Base-by-base conservation (phyloP, 768 basidiomycete species). In the Boletus edulis region DNA sequence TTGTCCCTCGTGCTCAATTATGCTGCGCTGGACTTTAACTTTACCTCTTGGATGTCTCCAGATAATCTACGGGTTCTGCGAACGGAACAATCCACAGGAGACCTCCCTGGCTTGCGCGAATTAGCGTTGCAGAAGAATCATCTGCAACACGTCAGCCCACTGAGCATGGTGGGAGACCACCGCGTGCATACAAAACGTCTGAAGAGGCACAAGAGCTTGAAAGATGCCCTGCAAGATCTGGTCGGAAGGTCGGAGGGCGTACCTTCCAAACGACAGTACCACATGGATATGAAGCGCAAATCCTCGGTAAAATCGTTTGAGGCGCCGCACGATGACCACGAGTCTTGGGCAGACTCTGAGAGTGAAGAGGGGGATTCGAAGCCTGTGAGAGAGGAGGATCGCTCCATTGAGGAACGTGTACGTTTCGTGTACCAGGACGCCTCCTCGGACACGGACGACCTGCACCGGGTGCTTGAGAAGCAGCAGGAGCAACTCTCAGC, bases 11-110 rank as follows among this genome's bases (percentile, higher is more conserved):
- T 97, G 29, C 81, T 96, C 51, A 92, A 85, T 61, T 99, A 98
- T 71, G 84, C 95, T 0, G 90, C 89, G 24, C 80, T 98, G 43
- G 95, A 98, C 70, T 98, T 99, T 76, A 98, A 98, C 70, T 98
- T 96, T 65, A 94, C 93, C 0, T 96, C 94, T 20, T 98, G 96
- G 96, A 94, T 94, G 92, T 81, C 89, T 0, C 84, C 85, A 10
- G 81, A 81, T 18, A 85, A 98, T 69, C 77, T 98, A 52, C 85
- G 83, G 5, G 88, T 96, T 29, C 77, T 98, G 14, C 83, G 89
- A 50, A 83, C 88, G 3, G 95, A 98, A 68, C 91, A 93, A 66
- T 94, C 93, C 1, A 86, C 89, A 14, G 84, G 88, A 0, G 82
- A 91, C 69, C 76, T 98, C 14, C 82, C 88, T 27, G 86, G 87